A percentile compares a stretch with the other conserved stretches of the same genome.
phyloP scores from a whole-genome alignment of 495 filamentous ascomycete species.

The Xylona heveae region DNA sequence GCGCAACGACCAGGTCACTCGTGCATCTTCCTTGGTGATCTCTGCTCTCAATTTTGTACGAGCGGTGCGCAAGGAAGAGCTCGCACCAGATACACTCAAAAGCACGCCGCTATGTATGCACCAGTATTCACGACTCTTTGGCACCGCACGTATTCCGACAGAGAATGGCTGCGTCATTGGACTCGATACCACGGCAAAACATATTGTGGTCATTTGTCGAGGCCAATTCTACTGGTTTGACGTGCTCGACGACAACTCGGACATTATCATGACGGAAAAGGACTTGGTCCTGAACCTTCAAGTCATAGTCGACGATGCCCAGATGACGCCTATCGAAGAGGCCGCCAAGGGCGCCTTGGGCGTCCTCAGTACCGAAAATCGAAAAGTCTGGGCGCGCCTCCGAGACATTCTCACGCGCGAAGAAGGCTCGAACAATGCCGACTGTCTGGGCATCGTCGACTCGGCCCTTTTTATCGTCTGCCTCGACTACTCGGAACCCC shows the following conservation, averaged over 20 bases:
- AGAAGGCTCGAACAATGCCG: slow-evolving; percentile 75
- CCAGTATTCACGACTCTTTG: slow-evolving; percentile 90
- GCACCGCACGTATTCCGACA: slow-evolving; percentile 84
- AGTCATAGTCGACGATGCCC: slow-evolving; percentile 77
- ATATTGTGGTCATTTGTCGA: slow-evolving; percentile 83
- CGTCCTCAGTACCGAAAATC: slow-evolving; percentile 88
- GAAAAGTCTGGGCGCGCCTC: slow-evolving; percentile 84
- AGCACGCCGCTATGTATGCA: slow-evolving; percentile 87
- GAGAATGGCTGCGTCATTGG: slow-evolving; percentile 92
- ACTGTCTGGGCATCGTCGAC: slow-evolving; percentile 86
- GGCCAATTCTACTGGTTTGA: slow-evolving; percentile 99
- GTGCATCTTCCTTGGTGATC: slow-evolving; percentile 77
- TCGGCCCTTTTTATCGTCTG: slow-evolving; percentile 84
- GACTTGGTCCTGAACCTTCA: slow-evolving; percentile 84
- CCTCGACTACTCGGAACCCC: slow-evolving; percentile 76
- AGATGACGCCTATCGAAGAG: slow-evolving; percentile 74
- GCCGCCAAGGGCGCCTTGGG: slow-evolving; percentile 86
- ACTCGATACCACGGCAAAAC: slow-evolving; percentile 71
- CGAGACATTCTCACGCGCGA: slow-evolving; percentile 78
- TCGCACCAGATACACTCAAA: slow-evolving; percentile 71
- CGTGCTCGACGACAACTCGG: slow-evolving; percentile 80
- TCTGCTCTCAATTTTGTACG: slow-evolving; percentile 85
- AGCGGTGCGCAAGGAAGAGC: slow-evolving; percentile 79
- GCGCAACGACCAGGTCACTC: slow-evolving; percentile 85
- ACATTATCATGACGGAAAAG: slow-evolving; percentile 93